Evolutionary conservation across 1,284 basidiomycete species (phyloP), one percentile per base, ranked within the genome.

Genomic region (Boletus subluridellus): DNA sequence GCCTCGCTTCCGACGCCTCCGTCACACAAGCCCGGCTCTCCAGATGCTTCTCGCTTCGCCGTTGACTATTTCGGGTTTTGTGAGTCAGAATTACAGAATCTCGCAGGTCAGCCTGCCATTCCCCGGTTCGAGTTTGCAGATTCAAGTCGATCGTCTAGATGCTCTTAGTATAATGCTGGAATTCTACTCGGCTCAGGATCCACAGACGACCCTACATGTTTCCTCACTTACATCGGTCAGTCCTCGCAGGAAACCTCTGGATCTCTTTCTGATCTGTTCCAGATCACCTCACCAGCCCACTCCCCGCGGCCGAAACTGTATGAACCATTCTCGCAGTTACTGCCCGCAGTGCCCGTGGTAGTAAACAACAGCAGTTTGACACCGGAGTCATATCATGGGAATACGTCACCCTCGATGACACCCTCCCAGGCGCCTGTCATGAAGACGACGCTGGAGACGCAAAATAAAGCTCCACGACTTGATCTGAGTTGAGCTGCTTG

Each of bases 1-100:
- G 76, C 83, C 39, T 86, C 86, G 24, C 76, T 89, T 60, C 87
- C 85, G 44, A 89, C 86, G 8, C 89, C 89, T 42, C 89, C 89
- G 17, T 84, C 88, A 30, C 83, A 89, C 65, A 87, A 89, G 65
- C 80, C 87, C 11, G 76, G 82, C 41, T 87, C 86, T 38, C 86
- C 88, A 46, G 86, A 89, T 67, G 82, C 82, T 37, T 82, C 84
- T 41, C 80, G 88, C 60, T 82, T 83, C 64, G 85, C 81, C 10
- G 74, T 89, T 49, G 85, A 88, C 60, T 79, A 84, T 69, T 88
- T 86, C 66, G 78, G 80, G 5, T 81, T 92, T 59, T 81, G 74
- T 52, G 82, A 86, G 60, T 66, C 73, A 28, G 85, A 90, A 65
- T 72, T 87, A 49, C 70, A 70, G 24, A 73, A 76, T 57, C 79